phyloP scores from a whole-genome alignment of 257 asterid species.

The Cruciata laevipes region DNA sequence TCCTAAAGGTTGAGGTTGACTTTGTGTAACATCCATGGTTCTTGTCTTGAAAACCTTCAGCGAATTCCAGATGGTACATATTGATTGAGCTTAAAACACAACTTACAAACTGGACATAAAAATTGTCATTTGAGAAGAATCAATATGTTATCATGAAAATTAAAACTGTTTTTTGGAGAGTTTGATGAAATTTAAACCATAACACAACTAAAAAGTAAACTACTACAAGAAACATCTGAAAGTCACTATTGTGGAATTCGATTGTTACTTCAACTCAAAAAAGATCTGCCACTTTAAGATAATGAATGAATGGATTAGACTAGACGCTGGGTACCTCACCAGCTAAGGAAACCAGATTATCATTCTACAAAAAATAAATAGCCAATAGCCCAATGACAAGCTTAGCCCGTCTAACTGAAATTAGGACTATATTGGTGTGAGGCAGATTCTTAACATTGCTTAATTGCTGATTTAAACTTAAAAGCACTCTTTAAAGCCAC shows the following conservation, averaged over 20 bases:
- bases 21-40: background rate
- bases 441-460: background rate
- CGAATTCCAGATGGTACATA: background rate
- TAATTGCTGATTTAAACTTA: background rate
- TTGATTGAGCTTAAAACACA: background rate
- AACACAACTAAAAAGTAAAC: background rate
- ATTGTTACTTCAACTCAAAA: background rate
- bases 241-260: background rate
- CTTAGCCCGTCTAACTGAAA: background rate
- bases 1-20: background rate
- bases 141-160: background rate
- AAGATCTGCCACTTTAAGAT: background rate
- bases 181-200: background rate
- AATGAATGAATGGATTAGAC: background rate
- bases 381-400: background rate
- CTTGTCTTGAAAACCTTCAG: background rate
- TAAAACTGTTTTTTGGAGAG: background rate
- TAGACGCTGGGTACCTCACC: background rate
- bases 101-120: background rate
- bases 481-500: no score
- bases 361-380: background rate
- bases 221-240: background rate
- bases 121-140: background rate
- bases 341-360: background rate
- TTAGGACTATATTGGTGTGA: no score